Percentiles rank a stretch among this genome's conserved stretches.
Conservation (phyloP, 1,284 basidiomycete genomes). For the Ustilago tritici region DNA sequence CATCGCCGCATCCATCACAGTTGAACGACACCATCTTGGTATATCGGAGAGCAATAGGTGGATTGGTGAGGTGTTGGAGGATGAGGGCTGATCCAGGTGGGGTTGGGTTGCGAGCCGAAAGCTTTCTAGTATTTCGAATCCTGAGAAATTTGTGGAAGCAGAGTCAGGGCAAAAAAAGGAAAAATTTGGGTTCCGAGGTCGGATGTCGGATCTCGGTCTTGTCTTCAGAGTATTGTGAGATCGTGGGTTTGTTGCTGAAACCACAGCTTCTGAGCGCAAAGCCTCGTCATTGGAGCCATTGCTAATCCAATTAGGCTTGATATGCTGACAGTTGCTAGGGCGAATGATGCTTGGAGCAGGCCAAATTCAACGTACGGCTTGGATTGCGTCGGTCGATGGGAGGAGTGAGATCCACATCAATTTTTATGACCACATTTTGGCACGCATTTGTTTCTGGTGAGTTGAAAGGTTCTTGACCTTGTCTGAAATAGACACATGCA, state of each 20-base stretch:
- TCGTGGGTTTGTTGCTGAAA: background rate
- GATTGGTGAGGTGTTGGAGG: background rate
- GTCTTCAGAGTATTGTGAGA: background rate
- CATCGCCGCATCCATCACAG: slow-evolving; percentile 67
- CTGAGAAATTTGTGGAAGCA: slow-evolving; percentile 16
- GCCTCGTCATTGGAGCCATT: background rate
- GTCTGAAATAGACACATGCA: too few relatives aligned
- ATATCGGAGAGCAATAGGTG: too few relatives aligned
- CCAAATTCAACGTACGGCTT: too few relatives aligned
- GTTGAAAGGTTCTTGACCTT: too few relatives aligned
- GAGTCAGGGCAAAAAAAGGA: background rate
- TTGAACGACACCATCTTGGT: slow-evolving; percentile 64
- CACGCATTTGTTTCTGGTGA: background rate
- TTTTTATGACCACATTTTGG: background rate
- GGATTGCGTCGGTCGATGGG: background rate
- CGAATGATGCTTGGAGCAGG: too few relatives aligned
- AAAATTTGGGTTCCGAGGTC: slow-evolving; percentile 13
- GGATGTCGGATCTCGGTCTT: slow-evolving; percentile 9
- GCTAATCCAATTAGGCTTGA: too few relatives aligned
- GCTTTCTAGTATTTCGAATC: slow-evolving; percentile 11
- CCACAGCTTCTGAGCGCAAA: background rate
- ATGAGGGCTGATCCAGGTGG: slow-evolving; percentile 4
- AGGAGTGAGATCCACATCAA: background rate
- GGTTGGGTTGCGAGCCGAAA: background rate
- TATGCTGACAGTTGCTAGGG: too few relatives aligned